Evolutionary conservation across 768 basidiomycete species (phyloP).

Genomic region (Coprinellus micaceus): DNA sequence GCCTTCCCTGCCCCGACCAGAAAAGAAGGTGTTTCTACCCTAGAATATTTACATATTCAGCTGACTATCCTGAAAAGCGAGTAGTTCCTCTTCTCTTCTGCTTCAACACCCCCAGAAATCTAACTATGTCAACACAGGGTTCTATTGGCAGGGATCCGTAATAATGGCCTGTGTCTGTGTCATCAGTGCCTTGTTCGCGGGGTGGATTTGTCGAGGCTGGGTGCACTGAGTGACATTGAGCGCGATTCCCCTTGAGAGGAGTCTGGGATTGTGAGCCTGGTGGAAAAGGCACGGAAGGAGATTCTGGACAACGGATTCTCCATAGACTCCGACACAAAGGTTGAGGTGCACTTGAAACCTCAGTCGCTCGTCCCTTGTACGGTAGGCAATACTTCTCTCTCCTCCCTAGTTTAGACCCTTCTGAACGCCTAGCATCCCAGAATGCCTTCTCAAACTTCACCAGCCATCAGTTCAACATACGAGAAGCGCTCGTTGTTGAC

Average conservation of each 20-base stretch:
- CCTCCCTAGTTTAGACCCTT: neutral
- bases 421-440: slow-evolving; percentile 10
- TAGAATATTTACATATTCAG: slow-evolving; percentile 33
- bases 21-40: slow-evolving; percentile 27
- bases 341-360: neutral
- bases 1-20: slow-evolving; percentile 28
- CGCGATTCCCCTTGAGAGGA: slow-evolving; percentile 11
- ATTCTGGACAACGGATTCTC: neutral
- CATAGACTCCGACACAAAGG: neutral
- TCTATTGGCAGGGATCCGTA: slow-evolving; percentile 25
- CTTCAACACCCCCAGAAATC: neutral
- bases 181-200: slow-evolving; percentile 26
- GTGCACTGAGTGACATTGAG: slow-evolving; percentile 12
- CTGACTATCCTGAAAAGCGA: slow-evolving; percentile 40
- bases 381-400: slow-evolving; percentile 1
- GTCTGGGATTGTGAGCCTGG: neutral
- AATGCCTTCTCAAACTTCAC: slow-evolving; percentile 25
- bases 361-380: slow-evolving; percentile 11
- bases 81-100: slow-evolving; percentile 8
- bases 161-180: slow-evolving; percentile 30
- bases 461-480: slow-evolving; percentile 18
- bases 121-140: slow-evolving; percentile 14
- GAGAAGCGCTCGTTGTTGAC: slow-evolving; percentile 21
- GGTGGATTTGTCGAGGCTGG: slow-evolving; percentile 22
- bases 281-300: neutral